Percentiles rank a stretch among this genome's conserved stretches.
phyloP scores from a whole-genome alignment of 2,329 filamentous ascomycete species.

The Hypoxylon sp. region DNA sequence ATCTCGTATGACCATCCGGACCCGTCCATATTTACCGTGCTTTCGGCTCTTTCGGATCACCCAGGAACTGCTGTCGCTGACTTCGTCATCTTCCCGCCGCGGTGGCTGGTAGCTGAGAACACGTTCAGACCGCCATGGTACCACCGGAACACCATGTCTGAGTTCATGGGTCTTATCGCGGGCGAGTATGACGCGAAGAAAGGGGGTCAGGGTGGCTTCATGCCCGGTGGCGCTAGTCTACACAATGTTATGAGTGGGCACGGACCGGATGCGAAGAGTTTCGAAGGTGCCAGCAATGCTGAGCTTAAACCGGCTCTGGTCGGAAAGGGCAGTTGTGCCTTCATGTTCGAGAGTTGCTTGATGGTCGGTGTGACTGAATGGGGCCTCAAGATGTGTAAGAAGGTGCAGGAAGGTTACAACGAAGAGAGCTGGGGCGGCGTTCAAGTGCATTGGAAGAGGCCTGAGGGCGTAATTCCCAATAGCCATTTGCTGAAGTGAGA shows the following conservation, averaged over 20 bases:
- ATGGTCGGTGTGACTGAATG: slow-evolving; percentile 82
- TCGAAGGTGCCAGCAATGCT: slow-evolving; percentile 74
- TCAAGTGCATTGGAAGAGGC: slow-evolving; percentile 72
- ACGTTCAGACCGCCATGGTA: slow-evolving; percentile 76
- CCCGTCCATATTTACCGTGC: slow-evolving; percentile 76
- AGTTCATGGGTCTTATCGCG: slow-evolving; percentile 67
- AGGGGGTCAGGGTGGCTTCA: slow-evolving; percentile 63
- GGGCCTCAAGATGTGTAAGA: slow-evolving; percentile 72
- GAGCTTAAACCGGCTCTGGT: slow-evolving; percentile 71
- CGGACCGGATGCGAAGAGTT: slow-evolving; percentile 66
- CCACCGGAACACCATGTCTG: slow-evolving; percentile 70
- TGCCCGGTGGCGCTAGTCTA: slow-evolving; percentile 64
- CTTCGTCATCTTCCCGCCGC: slow-evolving; percentile 74
- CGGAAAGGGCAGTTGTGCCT: slow-evolving; percentile 73
- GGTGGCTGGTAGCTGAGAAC: slow-evolving; percentile 72
- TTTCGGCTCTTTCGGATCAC: slow-evolving; percentile 67
- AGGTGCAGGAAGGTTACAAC: slow-evolving; percentile 78
- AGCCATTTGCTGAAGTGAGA: slow-evolving; percentile 54
- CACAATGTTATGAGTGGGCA: slow-evolving; percentile 75
- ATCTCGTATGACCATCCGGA: slow-evolving; percentile 79
- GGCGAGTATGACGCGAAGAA: slow-evolving; percentile 68
- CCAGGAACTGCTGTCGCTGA: slow-evolving; percentile 71
- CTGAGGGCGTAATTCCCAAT: slow-evolving; percentile 53
- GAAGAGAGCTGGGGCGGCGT: slow-evolving; percentile 84
- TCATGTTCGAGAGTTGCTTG: slow-evolving; percentile 78